Base-by-base conservation (phyloP, 805 yeast genomes). In the Candida vartiovaarae region DNA sequence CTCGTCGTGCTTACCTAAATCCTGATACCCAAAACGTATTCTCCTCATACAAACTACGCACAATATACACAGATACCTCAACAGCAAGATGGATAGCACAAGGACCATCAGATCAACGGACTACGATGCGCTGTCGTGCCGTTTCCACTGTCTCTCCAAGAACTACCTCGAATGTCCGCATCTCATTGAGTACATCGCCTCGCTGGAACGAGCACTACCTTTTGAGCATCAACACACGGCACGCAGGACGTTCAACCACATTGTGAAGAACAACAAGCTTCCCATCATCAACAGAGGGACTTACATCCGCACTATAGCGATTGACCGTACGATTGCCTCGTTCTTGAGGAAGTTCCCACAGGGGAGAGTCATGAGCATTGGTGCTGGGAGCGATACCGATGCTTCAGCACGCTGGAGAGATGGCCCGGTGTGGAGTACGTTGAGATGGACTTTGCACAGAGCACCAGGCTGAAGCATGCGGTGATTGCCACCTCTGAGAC, bases 271-370 rank as follows among this genome's bases (percentile, higher is more conserved):
- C 3, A 43, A 41, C 27, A 58, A 58, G 38, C 41, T 75, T 9
- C 91, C 91, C 0, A 68, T 83, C 20, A 82, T 84, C 53, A 84
- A 83, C 52, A 62, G 84, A 39, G 90, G 90, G 0, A 81, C 89
- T 0, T 83, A 77, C 58, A 62, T 82, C 23, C 63, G 91, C 32
- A 79, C 85, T 0, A 58, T 53, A 15, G 60, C 77, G 15, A 74
- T 83, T 27, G 78, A 82, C 54, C 23, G 54, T 6, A 62, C 76
- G 1, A 60, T 80, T 3, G 58, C 67, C 2, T 53, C 58, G 23
- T 80, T 78, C 48, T 38, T 78, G 3, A 37, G 44, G 3, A 49
- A 49, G 4, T 57, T 65, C 44, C 44, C 38, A 3, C 35, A 50
- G 5, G 62, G 75, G 32, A 86, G 83, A 60, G 77, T 77, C 5